Base-by-base conservation (phyloP, 345 rosid genomes). In the Citrus sinensis region DNA sequence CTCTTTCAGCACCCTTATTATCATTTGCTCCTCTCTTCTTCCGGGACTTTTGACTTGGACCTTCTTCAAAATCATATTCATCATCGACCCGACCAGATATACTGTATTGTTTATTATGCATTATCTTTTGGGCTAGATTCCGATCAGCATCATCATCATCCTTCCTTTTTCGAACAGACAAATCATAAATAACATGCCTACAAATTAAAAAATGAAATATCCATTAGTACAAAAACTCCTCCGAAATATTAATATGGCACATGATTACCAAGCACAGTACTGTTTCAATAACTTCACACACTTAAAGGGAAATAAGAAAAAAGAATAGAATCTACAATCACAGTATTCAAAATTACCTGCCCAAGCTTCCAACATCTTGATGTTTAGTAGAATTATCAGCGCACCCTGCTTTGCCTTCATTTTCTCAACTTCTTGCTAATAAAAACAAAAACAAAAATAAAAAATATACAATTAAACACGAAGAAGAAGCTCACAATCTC, bases 11-110 rank as follows among this genome's bases (percentile, higher is more conserved):
- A 46, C 37, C 82, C 78, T 76, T 81, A 20, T 76, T 82, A 76
- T 82, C 87, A 72, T 69, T 85, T 55, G 55, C 85, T 17, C 75
- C 77, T 40, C 76, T 88, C 76, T 85, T 91, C 81, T 86, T 90
- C 60, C 77, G 73, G 0, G 91, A 82, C 76, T 89, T 92, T 73
- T 79, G 87, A 73, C 87, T 88, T 60, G 97, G 93, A 71, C 90
- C 89, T 25, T 87, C 95, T 25, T 91, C 99, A 81, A 82, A 96
- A 85, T 94, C 99, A 82, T 94, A 91, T 77, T 94, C 98, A 86
- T 92, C 97, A 81, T 94, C 98, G 54, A 92, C 95, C 82, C 76
- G 91, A 71, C 94, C 92, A 32, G 92, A 81, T 80, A 89, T 77
- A 80, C 88, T 92, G 81, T 81, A 92, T 72, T 79, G 88, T 79